Evolutionary conservation across 257 asterid genomes (phyloP), one percentile per base, ranked within the genome.

Genomic region (Striga asiatica): DNA sequence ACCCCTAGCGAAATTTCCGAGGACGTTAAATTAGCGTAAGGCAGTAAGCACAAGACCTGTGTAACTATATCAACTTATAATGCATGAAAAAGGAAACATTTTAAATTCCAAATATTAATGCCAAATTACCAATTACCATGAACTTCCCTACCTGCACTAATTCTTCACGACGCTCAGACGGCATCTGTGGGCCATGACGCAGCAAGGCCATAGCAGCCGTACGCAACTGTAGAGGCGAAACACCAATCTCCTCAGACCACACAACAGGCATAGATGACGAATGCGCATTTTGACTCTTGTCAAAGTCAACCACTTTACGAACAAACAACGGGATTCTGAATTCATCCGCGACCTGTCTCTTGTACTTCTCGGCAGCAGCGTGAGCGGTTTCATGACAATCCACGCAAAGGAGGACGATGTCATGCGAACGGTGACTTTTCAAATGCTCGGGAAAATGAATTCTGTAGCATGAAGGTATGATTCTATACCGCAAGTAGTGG

Each of bases 381-480:
- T 91, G 98, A 54, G 98, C 96, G 66, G 62, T 68, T 79, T 91
- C 98, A 56, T 91, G 98, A 62, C 98, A 91, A 66, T 91, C 95
- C 71, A 91, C 98, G 35, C 98, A 91, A 59, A 91, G 82, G 42
- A 91, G 94, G 74, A 91, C 96, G 53, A 91, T 91, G 72, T 91
- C 97, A 70, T 87, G 97, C 22, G 97, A 89, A 45, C 97, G 94
- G 52, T 89, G 98, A 58, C 98, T 91, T 70, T 91, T 87, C 70
- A 91, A 66, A 69, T 87, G 96, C 87, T 91, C 98, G 11, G 98
- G 98, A 58, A 91, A 91, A 79, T 91, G 96, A 61, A 82, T 61
- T 72, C 98, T 80, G 74, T 91, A 91, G 85, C 98, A 91, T 3
- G 98, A 84, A 6, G 98, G 98, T 75, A 91, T 91, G 21, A 91